phyloP scores from a whole-genome alignment of 768 basidiomycete genomes.

The Phanerochaete sordida region DNA sequence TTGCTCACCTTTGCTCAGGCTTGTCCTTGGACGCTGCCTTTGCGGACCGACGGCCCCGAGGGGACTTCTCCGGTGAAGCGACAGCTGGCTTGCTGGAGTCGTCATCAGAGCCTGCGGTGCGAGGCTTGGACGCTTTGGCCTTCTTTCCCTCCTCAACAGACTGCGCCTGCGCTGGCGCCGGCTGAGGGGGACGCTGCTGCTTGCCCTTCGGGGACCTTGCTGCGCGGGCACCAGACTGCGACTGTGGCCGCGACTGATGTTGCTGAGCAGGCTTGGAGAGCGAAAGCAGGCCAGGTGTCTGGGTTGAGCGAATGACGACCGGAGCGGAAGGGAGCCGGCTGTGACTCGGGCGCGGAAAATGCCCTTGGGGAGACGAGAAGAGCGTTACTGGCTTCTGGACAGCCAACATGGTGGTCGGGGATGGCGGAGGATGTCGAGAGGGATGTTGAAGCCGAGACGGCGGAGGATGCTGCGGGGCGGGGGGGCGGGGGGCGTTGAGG shows the following conservation, averaged over 20 bases:
- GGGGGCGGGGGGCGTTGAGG: constrained; percentile 23
- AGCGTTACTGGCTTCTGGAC: constrained; percentile 32
- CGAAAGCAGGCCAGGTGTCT: constrained; percentile 69
- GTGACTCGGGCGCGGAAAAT: constrained; percentile 35
- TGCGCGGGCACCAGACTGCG: constrained; percentile 32
- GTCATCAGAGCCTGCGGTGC: constrained; percentile 5
- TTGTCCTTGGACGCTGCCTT: constrained; percentile 41
- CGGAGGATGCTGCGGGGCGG: constrained; percentile 18
- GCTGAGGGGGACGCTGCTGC: constrained; percentile 25
- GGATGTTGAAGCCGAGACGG: constrained; percentile 11
- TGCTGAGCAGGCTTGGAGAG: constrained; percentile 54
- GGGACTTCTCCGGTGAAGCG: constrained; percentile 24
- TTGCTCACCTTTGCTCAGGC: constrained; percentile 38
- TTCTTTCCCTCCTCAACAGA: constrained; percentile 25
- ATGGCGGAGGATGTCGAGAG: constrained; percentile 5
- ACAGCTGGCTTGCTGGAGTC: constrained; percentile 15
- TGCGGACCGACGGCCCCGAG: constrained; percentile 30
- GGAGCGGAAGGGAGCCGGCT: constrained; percentile 70
- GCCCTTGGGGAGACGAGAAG: constrained; percentile 22
- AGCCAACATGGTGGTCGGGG: constrained; percentile 35
- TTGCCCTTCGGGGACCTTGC: constrained; percentile 37
- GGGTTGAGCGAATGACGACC: constrained; percentile 65
- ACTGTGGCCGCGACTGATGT: constrained; percentile 31
- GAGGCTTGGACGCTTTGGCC: constrained; percentile 23
- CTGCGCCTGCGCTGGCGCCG: constrained; percentile 20